Evolutionary conservation across 495 filamentous ascomycete species (phyloP).

Genomic region (Lepraria neglecta): DNA sequence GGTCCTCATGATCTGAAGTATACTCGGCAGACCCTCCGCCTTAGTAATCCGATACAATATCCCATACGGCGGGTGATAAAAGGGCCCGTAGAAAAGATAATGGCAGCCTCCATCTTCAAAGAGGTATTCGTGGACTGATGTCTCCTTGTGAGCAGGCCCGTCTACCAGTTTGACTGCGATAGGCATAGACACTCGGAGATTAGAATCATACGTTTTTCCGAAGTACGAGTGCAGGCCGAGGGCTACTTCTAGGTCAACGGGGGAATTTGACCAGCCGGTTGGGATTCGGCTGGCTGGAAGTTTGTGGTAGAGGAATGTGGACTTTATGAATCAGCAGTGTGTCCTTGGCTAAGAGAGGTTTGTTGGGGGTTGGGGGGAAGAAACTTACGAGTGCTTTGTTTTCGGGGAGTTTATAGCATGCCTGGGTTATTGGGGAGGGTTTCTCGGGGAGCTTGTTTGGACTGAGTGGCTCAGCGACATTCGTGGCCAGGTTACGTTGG

Average conservation of each 20-base stretch:
- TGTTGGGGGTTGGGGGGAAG: background rate
- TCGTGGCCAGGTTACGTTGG: background rate
- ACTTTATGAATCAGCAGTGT: background rate
- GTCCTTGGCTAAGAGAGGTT: too few relatives aligned
- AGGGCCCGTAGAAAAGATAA: too few relatives aligned
- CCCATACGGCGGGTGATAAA: too few relatives aligned
- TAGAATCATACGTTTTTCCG: background rate
- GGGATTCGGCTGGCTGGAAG: background rate
- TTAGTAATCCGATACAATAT: too few relatives aligned
- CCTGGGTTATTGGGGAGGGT: constrained; percentile 2
- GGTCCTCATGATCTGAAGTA: too few relatives aligned
- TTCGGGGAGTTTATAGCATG: background rate
- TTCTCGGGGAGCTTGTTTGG: background rate
- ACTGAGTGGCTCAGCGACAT: background rate
- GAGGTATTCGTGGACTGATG: too few relatives aligned
- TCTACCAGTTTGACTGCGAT: background rate
- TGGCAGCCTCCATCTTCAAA: too few relatives aligned
- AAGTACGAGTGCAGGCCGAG: background rate
- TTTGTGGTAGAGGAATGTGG: constrained; percentile 9
- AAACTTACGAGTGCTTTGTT: background rate
- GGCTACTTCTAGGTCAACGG: background rate
- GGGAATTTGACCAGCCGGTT: background rate
- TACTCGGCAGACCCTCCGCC: too few relatives aligned
- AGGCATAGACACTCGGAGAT: background rate
- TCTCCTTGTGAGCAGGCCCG: too few relatives aligned